Evolutionary conservation across 305 asterid genomes (phyloP).

Genomic region (Solanum hybrid): DNA sequence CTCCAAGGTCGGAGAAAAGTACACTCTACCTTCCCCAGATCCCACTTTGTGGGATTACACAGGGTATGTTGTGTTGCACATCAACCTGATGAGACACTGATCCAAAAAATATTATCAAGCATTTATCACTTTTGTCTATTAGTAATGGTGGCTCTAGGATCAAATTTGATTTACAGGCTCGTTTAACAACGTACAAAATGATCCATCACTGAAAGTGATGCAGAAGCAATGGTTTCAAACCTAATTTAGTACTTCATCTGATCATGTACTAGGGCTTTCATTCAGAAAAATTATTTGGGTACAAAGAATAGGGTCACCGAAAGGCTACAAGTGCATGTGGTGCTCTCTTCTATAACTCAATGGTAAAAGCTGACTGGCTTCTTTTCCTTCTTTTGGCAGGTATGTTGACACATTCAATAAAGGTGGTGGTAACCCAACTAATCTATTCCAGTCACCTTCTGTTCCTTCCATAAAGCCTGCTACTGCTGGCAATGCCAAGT

Average conservation of each 20-base stretch:
- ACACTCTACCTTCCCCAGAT: background rate
- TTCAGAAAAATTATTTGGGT: background rate
- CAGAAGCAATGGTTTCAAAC: background rate
- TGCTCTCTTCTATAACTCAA: background rate
- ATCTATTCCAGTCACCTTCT: conserved; percentile 57
- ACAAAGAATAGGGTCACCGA: background rate
- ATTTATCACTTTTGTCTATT: background rate
- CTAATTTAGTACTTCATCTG: background rate
- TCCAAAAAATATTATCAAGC: background rate
- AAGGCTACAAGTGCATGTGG: background rate
- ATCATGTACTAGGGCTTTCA: background rate
- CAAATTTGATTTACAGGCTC: background rate
- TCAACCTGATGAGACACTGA: background rate
- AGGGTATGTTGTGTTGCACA: background rate
- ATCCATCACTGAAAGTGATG: background rate
- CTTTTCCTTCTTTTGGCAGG: conserved; percentile 35
- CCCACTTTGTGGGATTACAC: background rate
- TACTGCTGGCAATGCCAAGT: conserved; percentile 36
- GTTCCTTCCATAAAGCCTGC: conserved; percentile 51
- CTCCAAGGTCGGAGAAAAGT: background rate
- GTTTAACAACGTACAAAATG: background rate
- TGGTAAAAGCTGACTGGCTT: background rate
- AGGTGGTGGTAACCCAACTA: conserved; percentile 62
- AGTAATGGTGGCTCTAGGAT: background rate
- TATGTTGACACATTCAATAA: conserved; percentile 85